Evolutionary conservation across 148 eudicot species (phyloP), one percentile per base, ranked within the genome.

Genomic region (Rheum nobile): DNA sequence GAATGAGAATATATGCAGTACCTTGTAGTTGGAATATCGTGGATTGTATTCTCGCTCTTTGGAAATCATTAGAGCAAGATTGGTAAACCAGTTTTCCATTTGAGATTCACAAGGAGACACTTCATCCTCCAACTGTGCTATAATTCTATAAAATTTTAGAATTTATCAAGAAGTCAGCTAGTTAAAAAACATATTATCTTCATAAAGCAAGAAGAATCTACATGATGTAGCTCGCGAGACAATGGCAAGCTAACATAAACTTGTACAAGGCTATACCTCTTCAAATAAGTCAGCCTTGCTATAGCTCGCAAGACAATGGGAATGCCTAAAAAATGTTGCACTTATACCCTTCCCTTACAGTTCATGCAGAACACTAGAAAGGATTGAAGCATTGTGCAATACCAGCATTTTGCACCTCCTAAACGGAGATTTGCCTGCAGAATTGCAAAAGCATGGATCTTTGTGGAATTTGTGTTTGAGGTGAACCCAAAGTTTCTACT

Each of bases 31-130:
- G 73, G 93, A 79, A 79, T 89, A 87, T 74, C 90, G 88, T 77
- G 90, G 97, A 76, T 87, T 90, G 79, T 95, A 95, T 77, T 95
- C 96, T 57, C 89, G 79, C 80, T 91, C 99, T 77, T 95, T 95
- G 2, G 96, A 90, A 72, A 83, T 84, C 93, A 95, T 86, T 68
- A 91, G 82, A 22, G 85, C 83, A 78, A 91, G 77, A 83, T 91
- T 91, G 67, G 91, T 91, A 67, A 87, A 87, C 96, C 99, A 90
- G 65, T 79, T 84, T 68, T 89, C 90, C 85, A 91, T 86, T 84
- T 95, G 96, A 71, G 82, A 84, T 82, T 95, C 98, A 80, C 93
- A 87, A 83, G 88, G 96, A 79, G 93, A 82, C 75, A 91, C 81
- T 73, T 91, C 97, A 76, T 95, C 98, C 78, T 91, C 98, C 75